Evolutionary conservation across 2,329 filamentous ascomycete genomes (phyloP), one percentile per base, ranked within the genome.

Genomic region (Camptophora hylomeconis): DNA sequence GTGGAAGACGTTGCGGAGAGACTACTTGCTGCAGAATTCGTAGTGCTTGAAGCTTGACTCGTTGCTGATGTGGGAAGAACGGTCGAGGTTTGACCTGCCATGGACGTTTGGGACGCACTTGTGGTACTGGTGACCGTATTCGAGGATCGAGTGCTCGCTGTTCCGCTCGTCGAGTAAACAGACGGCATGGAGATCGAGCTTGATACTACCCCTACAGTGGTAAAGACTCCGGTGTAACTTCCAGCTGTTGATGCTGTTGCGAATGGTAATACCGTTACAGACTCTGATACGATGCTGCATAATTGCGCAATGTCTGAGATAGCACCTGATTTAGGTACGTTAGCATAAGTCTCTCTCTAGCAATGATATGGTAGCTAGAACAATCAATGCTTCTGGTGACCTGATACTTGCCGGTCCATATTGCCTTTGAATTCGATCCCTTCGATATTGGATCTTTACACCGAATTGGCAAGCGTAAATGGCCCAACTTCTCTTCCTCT

Each of bases 261-360:
- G 23, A 40, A 38, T 3, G 41, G 41, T 7, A 35, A 31, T 20
- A 39, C 31, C 10, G 37, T 41, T 13, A 40, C 8, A 14, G 38
- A 28, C 11, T 33, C 30, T 18, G 30, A 28, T 26, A 41, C 30
- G 28, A 44, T 34, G 7, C 24, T 31, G 26, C 41, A 44, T 12
- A 44, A 23, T 28, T 44, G 23, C 8, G 38, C 41, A 16, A 44
- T 22, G 2, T 36, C 38, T 7, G 31, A 31, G 18, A 36, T 42
- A 1, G 41, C 17, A 19, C 22, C 17, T 8, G 8, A 14, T 12
- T 28, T 13, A 28, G 26, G 9, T 5, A 15, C 9, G 17, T 26
- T 13, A 20, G 13, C 20, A 18, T 10, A n/a, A 8, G 3, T 11
- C 8, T 8, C 12, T 13, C n/a, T n/a, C n/a, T n/a, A n/a, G n/a